A percentile compares a stretch with the other conserved stretches of the same genome.
Evolutionary conservation across 208 protist genomes (phyloP).

Genomic region (Novymonas esmeraldas): DNA sequence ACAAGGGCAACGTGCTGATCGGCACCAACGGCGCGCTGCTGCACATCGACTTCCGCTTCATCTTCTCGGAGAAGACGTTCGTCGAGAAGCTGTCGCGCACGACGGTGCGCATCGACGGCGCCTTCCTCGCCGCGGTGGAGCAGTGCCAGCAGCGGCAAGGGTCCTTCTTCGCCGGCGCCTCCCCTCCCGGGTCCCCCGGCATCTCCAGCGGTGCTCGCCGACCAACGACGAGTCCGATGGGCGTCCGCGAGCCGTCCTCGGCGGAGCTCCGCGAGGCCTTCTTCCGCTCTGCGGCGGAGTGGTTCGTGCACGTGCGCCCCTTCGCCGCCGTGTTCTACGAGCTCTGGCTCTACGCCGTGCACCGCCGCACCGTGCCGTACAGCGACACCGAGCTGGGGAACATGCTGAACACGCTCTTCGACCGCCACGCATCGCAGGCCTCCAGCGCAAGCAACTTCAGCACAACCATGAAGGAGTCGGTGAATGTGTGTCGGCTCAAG

Average conservation of each 20-base stretch:
- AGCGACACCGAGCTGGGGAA: slow-evolving; percentile 30
- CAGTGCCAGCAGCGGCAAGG: slow-evolving; percentile 29
- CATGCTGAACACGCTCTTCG: slow-evolving; percentile 60
- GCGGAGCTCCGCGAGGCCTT: slow-evolving; percentile 47
- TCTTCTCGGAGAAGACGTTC: slow-evolving; percentile 65
- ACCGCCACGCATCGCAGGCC: slow-evolving; percentile 37
- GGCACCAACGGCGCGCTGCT: slow-evolving; percentile 71
- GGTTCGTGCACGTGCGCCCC: slow-evolving; percentile 67
- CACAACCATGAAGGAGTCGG: slow-evolving; percentile 48
- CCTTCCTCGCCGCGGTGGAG: slow-evolving; percentile 42
- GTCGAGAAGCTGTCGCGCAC: slow-evolving; percentile 50
- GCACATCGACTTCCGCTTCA: slow-evolving; percentile 86
- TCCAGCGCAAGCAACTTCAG: slow-evolving; percentile 44
- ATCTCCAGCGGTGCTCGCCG: not conserved
- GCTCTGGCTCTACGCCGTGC: slow-evolving; percentile 64
- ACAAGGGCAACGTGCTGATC: slow-evolving; percentile 84
- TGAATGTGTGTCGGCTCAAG: slow-evolving; percentile 61
- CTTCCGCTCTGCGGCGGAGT: slow-evolving; percentile 63
- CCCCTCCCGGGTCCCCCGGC: not conserved
- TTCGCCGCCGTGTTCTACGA: slow-evolving; percentile 64
- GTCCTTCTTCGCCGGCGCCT: not conserved
- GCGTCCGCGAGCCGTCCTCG: slow-evolving; percentile 2
- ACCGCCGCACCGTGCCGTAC: slow-evolving; percentile 39
- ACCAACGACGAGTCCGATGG: not conserved
- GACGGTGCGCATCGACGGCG: slow-evolving; percentile 51